phyloP scores from a whole-genome alignment of 2,329 filamentous ascomycete species.

The Sordariomycetes sp. region DNA sequence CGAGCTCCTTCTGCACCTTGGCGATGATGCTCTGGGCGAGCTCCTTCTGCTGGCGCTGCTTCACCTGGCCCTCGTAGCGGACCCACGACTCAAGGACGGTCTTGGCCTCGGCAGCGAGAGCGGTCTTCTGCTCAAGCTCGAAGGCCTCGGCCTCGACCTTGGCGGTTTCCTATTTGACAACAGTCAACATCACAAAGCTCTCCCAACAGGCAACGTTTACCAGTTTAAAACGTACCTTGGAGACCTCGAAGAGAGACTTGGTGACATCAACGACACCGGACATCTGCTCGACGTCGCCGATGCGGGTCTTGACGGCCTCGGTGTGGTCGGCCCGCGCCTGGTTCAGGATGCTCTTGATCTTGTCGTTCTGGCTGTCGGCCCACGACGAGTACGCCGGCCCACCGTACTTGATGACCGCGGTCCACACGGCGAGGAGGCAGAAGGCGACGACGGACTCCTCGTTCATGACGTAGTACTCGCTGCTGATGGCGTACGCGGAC shows the following conservation, averaged over 20 bases:
- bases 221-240: constrained; percentile 62
- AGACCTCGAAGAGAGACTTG: constrained; percentile 94
- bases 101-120: constrained; percentile 89
- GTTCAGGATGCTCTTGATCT: constrained; percentile 94
- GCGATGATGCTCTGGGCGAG: constrained; percentile 84
- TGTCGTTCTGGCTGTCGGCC: constrained; percentile 79
- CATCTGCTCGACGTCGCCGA: constrained; percentile 91
- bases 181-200: not conserved
- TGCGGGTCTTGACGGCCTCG: constrained; percentile 86
- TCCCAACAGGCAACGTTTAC: not conserved
- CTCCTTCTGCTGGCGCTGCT: constrained; percentile 97
- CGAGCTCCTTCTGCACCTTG: constrained; percentile 98
- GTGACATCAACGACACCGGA: constrained; percentile 90
- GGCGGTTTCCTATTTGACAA: constrained; percentile 71
- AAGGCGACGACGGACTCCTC: constrained; percentile 95
- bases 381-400: constrained; percentile 88
- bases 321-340: constrained; percentile 90
- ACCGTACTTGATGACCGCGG: constrained; percentile 82
- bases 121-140: constrained; percentile 94
- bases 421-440: constrained; percentile 89
- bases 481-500: constrained; percentile 92
- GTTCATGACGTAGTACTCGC: constrained; percentile 99
- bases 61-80: constrained; percentile 96
- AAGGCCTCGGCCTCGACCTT: constrained; percentile 90
- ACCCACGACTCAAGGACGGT: constrained; percentile 95